Base-by-base conservation (phyloP, 305 asterid species). In the Stenogyne calaminthoides region DNA sequence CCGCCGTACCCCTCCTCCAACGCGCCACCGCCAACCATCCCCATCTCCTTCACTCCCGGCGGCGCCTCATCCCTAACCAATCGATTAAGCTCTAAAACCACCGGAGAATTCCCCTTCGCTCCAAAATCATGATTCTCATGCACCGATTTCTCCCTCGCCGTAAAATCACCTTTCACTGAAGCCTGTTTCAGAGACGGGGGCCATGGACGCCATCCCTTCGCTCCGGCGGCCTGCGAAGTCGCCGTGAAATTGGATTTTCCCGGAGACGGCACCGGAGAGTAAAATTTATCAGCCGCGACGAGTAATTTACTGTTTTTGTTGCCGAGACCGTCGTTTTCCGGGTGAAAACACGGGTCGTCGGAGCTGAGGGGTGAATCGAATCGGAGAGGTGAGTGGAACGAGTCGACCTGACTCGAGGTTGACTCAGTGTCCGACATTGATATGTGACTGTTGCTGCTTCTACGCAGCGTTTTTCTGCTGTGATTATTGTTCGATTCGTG, bases 351-450 rank as follows among this genome's bases (percentile, higher is more conserved):
- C 0, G 91, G 90, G 57, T 88, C 96, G 72, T 88, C 94, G 71
- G 91, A 84, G 65, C 79, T 89, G 42, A 83, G 65, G 7, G 92
- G 95, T 0, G 97, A 88, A 3, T 86, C 87, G 72, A 19, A 83
- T 57, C 88, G 95, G 58, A 80, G 92, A 1, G 95, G 93, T 7
- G 97, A 87, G 80, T 91, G 96, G 75, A 83, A 91, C 0, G 88
- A 78, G 11, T 89, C 97, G 32, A 76, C 69, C 68, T 80, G 96
- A 73, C 95, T 89, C 56, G 88, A 51, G 36, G 80, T 79, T 55
- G 97, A 88, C 60, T 89, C 96, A 49, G 91, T 81, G 69, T 89
- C 96, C 15, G 96, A 91, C 90, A 91, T 85, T 57, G 96, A 85
- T 77, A 80, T 46, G 75, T 89, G 89, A 64, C 91, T 77, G 75